Evolutionary conservation across 768 basidiomycete species (phyloP).

Genomic region (Phanerochaete sordida): DNA sequence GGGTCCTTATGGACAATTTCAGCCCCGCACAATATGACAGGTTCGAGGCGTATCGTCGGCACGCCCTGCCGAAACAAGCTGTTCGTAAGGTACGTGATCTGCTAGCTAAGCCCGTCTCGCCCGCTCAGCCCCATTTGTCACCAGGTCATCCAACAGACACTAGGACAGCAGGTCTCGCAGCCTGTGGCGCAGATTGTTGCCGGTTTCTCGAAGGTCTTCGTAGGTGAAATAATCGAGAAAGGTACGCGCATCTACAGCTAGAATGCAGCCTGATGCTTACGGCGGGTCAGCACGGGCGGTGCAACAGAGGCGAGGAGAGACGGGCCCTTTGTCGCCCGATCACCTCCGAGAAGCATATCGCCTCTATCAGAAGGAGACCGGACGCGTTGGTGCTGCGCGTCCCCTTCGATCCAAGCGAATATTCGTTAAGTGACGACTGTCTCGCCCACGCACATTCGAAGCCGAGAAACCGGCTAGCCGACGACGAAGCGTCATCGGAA

Average conservation of each 20-base stretch:
- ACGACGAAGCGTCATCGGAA: too few species aligned
- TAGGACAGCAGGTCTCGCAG: slow-evolving; percentile 79
- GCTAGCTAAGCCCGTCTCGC: neutral
- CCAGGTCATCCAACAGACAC: slow-evolving; percentile 80
- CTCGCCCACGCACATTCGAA: too few species aligned
- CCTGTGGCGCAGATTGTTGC: slow-evolving; percentile 88
- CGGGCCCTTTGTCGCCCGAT: slow-evolving; percentile 81
- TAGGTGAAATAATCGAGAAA: slow-evolving; percentile 89
- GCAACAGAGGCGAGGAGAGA: slow-evolving; percentile 67
- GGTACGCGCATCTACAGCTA: slow-evolving; percentile 39
- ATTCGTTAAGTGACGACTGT: slow-evolving; percentile 63
- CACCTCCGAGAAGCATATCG: slow-evolving; percentile 89
- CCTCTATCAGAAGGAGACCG: slow-evolving; percentile 77
- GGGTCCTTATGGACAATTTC: slow-evolving; percentile 88
- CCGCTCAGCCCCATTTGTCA: neutral
- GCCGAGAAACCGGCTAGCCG: too few species aligned
- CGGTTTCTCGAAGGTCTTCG: slow-evolving; percentile 88
- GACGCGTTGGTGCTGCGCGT: slow-evolving; percentile 74
- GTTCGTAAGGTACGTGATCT: slow-evolving; percentile 61
- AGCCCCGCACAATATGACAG: slow-evolving; percentile 81
- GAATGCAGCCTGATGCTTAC: neutral
- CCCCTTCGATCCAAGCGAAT: slow-evolving; percentile 67
- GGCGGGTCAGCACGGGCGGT: slow-evolving; percentile 61
- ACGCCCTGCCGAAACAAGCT: slow-evolving; percentile 78
- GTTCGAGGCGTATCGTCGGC: slow-evolving; percentile 84